Evolutionary conservation across 805 yeast genomes (phyloP).

Genomic region (Hanseniaspora vineae): DNA sequence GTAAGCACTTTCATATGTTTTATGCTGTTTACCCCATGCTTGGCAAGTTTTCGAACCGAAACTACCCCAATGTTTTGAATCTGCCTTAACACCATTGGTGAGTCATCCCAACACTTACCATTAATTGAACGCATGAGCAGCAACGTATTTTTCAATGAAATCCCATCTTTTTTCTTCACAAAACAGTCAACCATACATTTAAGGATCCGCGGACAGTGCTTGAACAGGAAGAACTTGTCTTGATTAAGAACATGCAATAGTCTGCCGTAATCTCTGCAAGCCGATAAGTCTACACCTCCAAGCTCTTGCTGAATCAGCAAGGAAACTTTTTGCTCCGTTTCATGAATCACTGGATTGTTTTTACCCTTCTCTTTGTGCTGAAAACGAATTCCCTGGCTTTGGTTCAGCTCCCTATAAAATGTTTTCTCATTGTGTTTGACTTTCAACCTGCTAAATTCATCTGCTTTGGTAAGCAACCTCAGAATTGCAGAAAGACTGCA

Average conservation of each 20-base stretch:
- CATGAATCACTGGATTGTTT: slow-evolving; percentile 15
- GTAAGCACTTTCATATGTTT: slow-evolving; percentile 20
- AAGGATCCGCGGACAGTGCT: slow-evolving; percentile 30
- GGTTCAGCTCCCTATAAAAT: slow-evolving; percentile 31
- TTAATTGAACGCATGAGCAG: slow-evolving; percentile 27
- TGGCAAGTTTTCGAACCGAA: slow-evolving; percentile 26
- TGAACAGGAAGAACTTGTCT: slow-evolving; percentile 32
- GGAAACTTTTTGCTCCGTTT: slow-evolving; percentile 26
- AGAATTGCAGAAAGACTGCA: slow-evolving; percentile 13
- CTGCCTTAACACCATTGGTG: slow-evolving; percentile 33
- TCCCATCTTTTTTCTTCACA: slow-evolving; percentile 28
- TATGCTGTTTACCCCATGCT: slow-evolving; percentile 24
- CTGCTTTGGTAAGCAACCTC: slow-evolving; percentile 22
- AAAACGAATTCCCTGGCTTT: slow-evolving; percentile 26
- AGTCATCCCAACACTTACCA: slow-evolving; percentile 40
- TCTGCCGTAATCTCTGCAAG: slow-evolving; percentile 28
- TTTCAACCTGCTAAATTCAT: slow-evolving; percentile 29
- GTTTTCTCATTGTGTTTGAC: slow-evolving; percentile 33
- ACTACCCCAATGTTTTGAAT: slow-evolving; percentile 33
- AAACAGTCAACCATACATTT: slow-evolving; percentile 34
- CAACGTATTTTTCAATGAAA: slow-evolving; percentile 28
- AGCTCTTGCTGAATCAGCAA: slow-evolving; percentile 36
- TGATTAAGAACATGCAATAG: slow-evolving; percentile 28
- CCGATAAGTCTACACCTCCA: slow-evolving; percentile 37
- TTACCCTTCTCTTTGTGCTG: slow-evolving; percentile 23